Conservation (phyloP, 2,329 filamentous ascomycete species). For the Elsinoe australis region DNA sequence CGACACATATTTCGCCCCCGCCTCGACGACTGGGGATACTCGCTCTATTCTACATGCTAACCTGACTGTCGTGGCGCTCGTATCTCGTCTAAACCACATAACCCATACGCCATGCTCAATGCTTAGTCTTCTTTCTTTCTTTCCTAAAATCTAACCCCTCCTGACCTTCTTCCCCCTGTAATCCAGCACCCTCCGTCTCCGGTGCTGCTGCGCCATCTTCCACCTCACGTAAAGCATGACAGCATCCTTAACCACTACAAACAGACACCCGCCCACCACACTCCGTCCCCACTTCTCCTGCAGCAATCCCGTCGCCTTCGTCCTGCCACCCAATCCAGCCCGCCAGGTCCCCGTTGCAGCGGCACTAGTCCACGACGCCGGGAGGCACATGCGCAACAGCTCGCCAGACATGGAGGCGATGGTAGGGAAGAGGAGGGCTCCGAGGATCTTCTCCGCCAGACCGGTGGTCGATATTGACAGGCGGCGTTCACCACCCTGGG, state of each 20-base stretch:
- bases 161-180: conserved; percentile 25
- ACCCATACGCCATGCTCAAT: conserved; percentile 8
- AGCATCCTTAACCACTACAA: conserved; percentile 71
- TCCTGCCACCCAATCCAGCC: conserved; percentile 27
- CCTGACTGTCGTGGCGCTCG: not conserved
- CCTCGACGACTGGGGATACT: no score
- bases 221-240: conserved; percentile 52
- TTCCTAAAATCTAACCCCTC: not conserved
- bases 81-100: no score
- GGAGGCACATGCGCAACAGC: conserved; percentile 60
- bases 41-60: not conserved
- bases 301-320: conserved; percentile 56
- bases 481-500: conserved; percentile 30
- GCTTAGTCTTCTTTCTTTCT: not conserved
- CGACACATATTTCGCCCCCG: no score
- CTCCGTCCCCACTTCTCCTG: conserved; percentile 84
- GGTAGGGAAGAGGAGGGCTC: conserved; percentile 70
- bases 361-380: conserved; percentile 56
- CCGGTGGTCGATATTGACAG: conserved; percentile 48
- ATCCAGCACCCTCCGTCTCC: conserved; percentile 39
- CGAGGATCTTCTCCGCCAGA: conserved; percentile 54
- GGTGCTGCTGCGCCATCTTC: conserved; percentile 44
- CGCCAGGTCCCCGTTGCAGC: conserved; percentile 26
- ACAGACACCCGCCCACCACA: conserved; percentile 78
- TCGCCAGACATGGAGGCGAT: conserved; percentile 75